Percentiles rank a stretch among this genome's conserved stretches.
phyloP scores from a whole-genome alignment of 495 filamentous ascomycete species.

The Penicillium pulvis region DNA sequence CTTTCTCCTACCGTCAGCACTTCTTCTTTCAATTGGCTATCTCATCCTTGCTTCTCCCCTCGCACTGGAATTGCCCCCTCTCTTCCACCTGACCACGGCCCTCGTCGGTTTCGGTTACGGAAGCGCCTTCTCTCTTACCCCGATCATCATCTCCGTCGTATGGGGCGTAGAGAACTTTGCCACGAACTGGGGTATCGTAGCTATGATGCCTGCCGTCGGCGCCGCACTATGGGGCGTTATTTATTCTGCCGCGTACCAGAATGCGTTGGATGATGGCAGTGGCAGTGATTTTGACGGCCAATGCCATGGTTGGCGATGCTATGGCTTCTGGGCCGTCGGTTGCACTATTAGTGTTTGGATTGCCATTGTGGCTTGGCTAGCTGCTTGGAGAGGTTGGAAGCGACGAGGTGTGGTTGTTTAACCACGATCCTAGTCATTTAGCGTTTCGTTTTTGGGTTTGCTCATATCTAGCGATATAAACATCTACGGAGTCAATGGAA shows the following conservation, averaged over 20 bases:
- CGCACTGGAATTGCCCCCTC: constrained; percentile 62
- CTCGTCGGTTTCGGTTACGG: constrained; percentile 90
- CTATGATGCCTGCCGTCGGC: constrained; percentile 82
- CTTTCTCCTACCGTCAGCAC: constrained; percentile 74
- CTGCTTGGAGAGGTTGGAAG: constrained; percentile 89
- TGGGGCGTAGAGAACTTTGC: constrained; percentile 99
- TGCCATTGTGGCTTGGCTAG: constrained; percentile 70
- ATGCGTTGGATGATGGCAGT: constrained; percentile 45
- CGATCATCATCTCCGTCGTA: constrained; percentile 89
- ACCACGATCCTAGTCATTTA: constrained; percentile 1
- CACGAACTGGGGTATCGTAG: constrained; percentile 96
- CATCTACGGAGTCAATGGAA: background rate
- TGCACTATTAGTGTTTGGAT: constrained; percentile 69
- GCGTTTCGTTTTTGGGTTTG: background rate
- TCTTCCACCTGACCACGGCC: constrained; percentile 80
- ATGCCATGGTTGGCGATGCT: constrained; percentile 76
- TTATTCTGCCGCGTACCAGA: constrained; percentile 81
- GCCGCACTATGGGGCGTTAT: constrained; percentile 84
- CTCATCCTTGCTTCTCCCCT: constrained; percentile 71
- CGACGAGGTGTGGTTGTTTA: constrained; percentile 77
- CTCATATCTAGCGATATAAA: background rate
- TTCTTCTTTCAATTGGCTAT: constrained; percentile 76
- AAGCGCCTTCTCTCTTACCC: constrained; percentile 82
- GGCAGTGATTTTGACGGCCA: constrained; percentile 34
- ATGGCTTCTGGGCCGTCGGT: constrained; percentile 82